Evolutionary conservation across 176 grass and related monocot genomes (phyloP).

Genomic region (Chloris gayana): DNA sequence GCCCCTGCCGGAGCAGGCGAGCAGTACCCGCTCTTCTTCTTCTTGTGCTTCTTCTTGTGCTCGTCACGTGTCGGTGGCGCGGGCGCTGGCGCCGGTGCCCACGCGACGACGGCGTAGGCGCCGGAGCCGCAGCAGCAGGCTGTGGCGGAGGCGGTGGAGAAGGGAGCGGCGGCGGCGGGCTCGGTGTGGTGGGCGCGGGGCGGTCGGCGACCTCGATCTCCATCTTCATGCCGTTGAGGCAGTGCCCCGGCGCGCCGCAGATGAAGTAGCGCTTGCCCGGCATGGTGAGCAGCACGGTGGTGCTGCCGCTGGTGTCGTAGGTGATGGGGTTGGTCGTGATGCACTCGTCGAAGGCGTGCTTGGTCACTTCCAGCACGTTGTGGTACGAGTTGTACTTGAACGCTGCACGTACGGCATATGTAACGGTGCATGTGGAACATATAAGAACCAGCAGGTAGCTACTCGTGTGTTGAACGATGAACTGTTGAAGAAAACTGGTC

Average conservation of each 20-base stretch:
- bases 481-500: too few species aligned
- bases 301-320: slow-evolving; percentile 58
- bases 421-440: background rate
- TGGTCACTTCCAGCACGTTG: slow-evolving; percentile 66
- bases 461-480: too few species aligned
- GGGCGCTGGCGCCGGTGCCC: background rate
- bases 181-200: slow-evolving; percentile 37
- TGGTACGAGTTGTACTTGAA: slow-evolving; percentile 61
- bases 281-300: slow-evolving; percentile 51
- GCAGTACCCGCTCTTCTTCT: background rate
- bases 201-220: slow-evolving; percentile 51
- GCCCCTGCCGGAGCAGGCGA: slow-evolving; percentile 27
- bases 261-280: slow-evolving; percentile 79
- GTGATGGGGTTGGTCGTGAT: slow-evolving; percentile 46
- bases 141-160: slow-evolving; percentile 9
- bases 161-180: slow-evolving; percentile 23
- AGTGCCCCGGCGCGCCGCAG: slow-evolving; percentile 66
- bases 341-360: slow-evolving; percentile 53
- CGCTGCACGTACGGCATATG: slow-evolving; percentile 11
- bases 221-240: slow-evolving; percentile 78
- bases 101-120: background rate
- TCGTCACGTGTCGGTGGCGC: background rate
- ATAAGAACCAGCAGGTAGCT: background rate
- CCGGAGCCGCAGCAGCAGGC: background rate
- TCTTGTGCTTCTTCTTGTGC: slow-evolving; percentile 48